Evolutionary conservation across 345 rosid genomes (phyloP), one percentile per base, ranked within the genome.

Genomic region (Excoecaria cochinchinensis): DNA sequence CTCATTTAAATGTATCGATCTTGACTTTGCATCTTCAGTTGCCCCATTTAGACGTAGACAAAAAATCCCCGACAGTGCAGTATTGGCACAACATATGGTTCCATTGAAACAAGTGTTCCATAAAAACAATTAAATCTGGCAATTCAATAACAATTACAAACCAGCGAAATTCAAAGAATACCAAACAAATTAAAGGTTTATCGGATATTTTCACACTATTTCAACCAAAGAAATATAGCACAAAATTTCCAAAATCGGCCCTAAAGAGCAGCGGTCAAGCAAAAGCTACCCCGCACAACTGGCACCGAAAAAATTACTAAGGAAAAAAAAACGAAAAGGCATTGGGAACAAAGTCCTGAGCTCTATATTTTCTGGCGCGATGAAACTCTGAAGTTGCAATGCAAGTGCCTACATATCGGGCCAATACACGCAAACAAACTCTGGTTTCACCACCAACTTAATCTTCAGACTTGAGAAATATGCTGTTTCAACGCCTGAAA

Each of bases 401-500:
- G 11, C 22, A 25, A 77, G 58, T 44, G 39, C 39, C 17, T 2
- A 31, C 53, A 0, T 19, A 4, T 24, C 16, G 12, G 31, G 21
- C 61, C 24, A 62, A 38, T n/a, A 21, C 72, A 64, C 17, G 11
- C 4, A 31, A 76, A 67, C 21, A 53, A 46, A 12, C 14, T n/a
- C 38, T 25, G 47, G 24, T 63, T 40, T 51, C 25, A 24, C 12
- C 55, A 8, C n/a, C 62, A 63, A 16, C 8, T n/a, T n/a, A 16
- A 70, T 39, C 40, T 80, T 89, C 87, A 88, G 61, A 85, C 78
- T 50, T 84, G 93, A 67, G 90, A 78, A 21, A 87, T 75, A 76
- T 88, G 95, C 76, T 85, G 90, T 76, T 84, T 88, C 80, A 90
- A 78, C 24, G 81, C 79, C 59, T 82, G 78, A 73, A 93, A 76